Percentiles rank a stretch among this genome's conserved stretches.
These are phyloP conservation scores for Xylaria intraflava DNA, from an alignment of 495 filamentous ascomycete species.

Conservation along the genomic window DNA sequence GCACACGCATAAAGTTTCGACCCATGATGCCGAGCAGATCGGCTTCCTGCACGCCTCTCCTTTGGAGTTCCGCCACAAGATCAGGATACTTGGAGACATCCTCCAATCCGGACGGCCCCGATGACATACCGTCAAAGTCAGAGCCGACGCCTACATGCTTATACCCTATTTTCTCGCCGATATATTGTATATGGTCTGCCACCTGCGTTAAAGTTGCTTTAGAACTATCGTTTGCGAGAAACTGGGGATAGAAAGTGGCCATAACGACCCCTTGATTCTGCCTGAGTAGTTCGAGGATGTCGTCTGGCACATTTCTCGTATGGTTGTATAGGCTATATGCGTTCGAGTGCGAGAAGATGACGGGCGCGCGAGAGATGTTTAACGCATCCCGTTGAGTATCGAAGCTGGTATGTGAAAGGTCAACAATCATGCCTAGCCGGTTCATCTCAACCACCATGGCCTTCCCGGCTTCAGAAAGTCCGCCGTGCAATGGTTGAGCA, in stretches of 20 bases:
- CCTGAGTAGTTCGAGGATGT: constrained; percentile 49
- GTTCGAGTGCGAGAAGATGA: constrained; percentile 55
- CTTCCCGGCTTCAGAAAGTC: constrained; percentile 20
- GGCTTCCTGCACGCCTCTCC: neutral
- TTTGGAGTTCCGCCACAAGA: neutral
- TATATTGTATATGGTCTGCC: constrained; percentile 13
- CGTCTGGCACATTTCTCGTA: constrained; percentile 55
- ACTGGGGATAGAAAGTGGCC: neutral
- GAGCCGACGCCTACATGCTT: constrained; percentile 14
- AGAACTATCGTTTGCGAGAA: neutral
- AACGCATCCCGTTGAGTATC: constrained; percentile 54
- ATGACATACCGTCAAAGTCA: constrained; percentile 17
- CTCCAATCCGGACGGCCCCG: constrained; percentile 10
- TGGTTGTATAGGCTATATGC: constrained; percentile 49
- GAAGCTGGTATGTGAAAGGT: constrained; percentile 52
- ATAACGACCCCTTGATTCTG: constrained; percentile 5
- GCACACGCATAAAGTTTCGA: neutral
- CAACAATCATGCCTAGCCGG: constrained; percentile 44
- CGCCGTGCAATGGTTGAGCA: neutral
- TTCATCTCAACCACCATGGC: constrained; percentile 50
- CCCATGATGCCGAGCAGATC: neutral
- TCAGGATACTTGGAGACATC: constrained; percentile 14
- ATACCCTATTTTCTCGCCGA: constrained; percentile 8
- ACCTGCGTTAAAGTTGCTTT: constrained; percentile 1
- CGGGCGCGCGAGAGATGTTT: constrained; percentile 44